A percentile compares a stretch with the other conserved stretches of the same genome.
Evolutionary conservation across 129 eudicot species (phyloP).

Genomic region (Mikania micrantha): DNA sequence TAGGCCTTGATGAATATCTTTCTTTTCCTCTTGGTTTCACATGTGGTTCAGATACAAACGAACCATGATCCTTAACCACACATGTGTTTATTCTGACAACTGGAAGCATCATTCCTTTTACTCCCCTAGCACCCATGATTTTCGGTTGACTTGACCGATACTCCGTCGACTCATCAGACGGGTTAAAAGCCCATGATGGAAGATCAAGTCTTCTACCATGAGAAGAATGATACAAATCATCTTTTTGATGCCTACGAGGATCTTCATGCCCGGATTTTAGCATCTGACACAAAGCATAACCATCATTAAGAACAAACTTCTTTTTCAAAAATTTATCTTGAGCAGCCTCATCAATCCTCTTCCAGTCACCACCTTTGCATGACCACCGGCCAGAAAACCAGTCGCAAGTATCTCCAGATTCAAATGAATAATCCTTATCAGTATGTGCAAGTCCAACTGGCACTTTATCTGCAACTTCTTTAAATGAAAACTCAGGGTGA

Average conservation of each 20-base stretch:
- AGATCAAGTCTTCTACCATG: conserved; percentile 65
- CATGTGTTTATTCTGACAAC: conserved; percentile 89
- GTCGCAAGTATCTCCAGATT: conserved; percentile 33
- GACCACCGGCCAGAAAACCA: conserved; percentile 72
- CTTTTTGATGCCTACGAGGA: conserved; percentile 70
- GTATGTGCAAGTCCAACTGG: conserved; percentile 24
- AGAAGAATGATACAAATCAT: conserved; percentile 62
- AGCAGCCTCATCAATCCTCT: conserved; percentile 59
- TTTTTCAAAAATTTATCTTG: conserved; percentile 51
- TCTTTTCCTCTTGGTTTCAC: conserved; percentile 62
- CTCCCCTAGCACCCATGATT: conserved; percentile 39
- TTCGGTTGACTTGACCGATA: conserved; percentile 43
- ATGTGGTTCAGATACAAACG: conserved; percentile 61
- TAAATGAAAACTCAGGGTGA: conserved; percentile 25
- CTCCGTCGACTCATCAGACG: conserved; percentile 58
- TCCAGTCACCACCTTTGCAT: conserved; percentile 98
- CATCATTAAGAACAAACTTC: conserved; percentile 79
- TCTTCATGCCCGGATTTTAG: conserved; percentile 78
- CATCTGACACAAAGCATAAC: conserved; percentile 85
- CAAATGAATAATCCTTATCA: conserved; percentile 41
- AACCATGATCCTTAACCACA: conserved; percentile 83
- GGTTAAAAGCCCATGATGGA: conserved; percentile 83
- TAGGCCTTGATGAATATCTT: conserved; percentile 48
- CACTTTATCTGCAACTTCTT: conserved; percentile 42
- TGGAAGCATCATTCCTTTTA: conserved; percentile 82